Evolutionary conservation across 345 rosid genomes (phyloP).

Genomic region (Litchi chinensis): DNA sequence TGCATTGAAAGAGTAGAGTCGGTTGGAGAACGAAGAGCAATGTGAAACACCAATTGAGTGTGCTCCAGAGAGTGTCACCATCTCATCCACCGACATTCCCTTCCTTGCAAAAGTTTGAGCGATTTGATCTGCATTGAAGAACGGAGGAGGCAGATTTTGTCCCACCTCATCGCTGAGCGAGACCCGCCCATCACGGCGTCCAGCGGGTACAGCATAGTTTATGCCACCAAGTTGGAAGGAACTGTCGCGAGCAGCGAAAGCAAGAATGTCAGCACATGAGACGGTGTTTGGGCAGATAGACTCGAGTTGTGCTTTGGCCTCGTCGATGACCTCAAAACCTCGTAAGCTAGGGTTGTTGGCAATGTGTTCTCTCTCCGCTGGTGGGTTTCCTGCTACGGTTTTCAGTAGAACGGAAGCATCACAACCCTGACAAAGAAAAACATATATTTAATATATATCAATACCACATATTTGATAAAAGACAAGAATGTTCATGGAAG

Average conservation of each 20-base stretch:
- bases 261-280: constrained; percentile 55
- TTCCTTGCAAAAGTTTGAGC: constrained; percentile 33
- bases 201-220: constrained; percentile 37
- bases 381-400: constrained; percentile 25
- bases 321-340: constrained; percentile 52
- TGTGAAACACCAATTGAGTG: constrained; percentile 48
- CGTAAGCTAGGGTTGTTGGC: constrained; percentile 44
- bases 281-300: constrained; percentile 45
- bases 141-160: constrained; percentile 34
- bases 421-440: constrained; percentile 40
- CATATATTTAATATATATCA: background rate
- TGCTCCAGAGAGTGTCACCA: constrained; percentile 57
- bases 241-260: constrained; percentile 62
- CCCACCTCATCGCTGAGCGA: constrained; percentile 27
- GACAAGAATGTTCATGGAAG: background rate
- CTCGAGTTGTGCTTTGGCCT: constrained; percentile 45
- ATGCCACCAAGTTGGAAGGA: constrained; percentile 34
- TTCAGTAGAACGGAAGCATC: constrained; percentile 52
- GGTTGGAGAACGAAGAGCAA: constrained; percentile 41
- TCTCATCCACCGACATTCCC: constrained; percentile 43
- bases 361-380: constrained; percentile 41
- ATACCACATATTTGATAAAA: background rate
- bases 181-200: constrained; percentile 49
- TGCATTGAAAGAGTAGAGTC: constrained; percentile 39
- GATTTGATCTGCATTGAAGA: constrained; percentile 30